A percentile compares a stretch with the other conserved stretches of the same genome.
These are phyloP conservation scores for Boletellus ananas DNA, from an alignment of 768 basidiomycete species.

Conservation along the genomic window DNA sequence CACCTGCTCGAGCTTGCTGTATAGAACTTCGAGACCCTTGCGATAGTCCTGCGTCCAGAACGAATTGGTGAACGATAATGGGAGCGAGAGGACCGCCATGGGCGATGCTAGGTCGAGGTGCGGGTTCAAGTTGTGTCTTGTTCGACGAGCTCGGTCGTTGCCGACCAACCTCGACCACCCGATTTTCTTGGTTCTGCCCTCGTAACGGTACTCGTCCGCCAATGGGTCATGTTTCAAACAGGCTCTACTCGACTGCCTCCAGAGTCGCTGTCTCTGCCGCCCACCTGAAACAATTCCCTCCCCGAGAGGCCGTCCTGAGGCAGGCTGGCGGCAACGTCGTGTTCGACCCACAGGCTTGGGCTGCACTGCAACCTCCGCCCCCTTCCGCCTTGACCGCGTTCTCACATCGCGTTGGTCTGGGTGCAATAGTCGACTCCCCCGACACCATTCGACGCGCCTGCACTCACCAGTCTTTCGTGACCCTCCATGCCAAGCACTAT, in stretches of 20 bases:
- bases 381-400: slow-evolving; percentile 71
- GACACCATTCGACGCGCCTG: slow-evolving; percentile 68
- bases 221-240: slow-evolving; percentile 62
- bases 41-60: slow-evolving; percentile 95
- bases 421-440: slow-evolving; percentile 47
- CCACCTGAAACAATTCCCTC: slow-evolving; percentile 56
- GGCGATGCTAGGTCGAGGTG: slow-evolving; percentile 7
- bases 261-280: slow-evolving; percentile 55
- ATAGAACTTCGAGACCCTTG: slow-evolving; percentile 75
- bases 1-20: slow-evolving; percentile 75
- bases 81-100: slow-evolving; percentile 89
- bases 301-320: slow-evolving; percentile 46
- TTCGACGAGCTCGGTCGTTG: slow-evolving; percentile 22
- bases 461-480: slow-evolving; percentile 71
- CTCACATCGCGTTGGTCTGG: slow-evolving; percentile 71
- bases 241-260: slow-evolving; percentile 46
- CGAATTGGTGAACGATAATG: slow-evolving; percentile 85
- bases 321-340: slow-evolving; percentile 33
- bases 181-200: slow-evolving; percentile 20
- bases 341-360: slow-evolving; percentile 70
- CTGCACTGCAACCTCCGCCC: slow-evolving; percentile 66
- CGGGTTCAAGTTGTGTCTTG: slow-evolving; percentile 10
- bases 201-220: slow-evolving; percentile 5
- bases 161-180: slow-evolving; percentile 30
- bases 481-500: slow-evolving; percentile 52